These are phyloP conservation scores for Insectozyma bohioensis DNA, from an alignment of 1,139 yeast species.

Conservation along the genomic window DNA sequence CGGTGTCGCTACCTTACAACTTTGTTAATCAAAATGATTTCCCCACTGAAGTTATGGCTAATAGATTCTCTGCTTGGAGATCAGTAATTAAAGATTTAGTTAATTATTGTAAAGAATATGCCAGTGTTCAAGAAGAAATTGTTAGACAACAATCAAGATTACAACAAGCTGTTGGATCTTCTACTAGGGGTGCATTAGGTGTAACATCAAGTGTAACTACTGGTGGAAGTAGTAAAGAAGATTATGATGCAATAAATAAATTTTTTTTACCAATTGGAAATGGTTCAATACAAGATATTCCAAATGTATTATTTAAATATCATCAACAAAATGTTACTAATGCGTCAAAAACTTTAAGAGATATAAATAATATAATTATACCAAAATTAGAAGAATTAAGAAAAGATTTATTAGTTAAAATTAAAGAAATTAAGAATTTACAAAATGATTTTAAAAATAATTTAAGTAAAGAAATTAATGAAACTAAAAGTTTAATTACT, in stretches of 20 bases:
- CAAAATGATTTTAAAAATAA: conserved; percentile 82
- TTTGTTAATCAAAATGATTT: conserved; percentile 34
- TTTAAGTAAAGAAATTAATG: conserved; percentile 64
- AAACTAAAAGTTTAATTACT: conserved; percentile 54
- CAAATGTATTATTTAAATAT: conserved; percentile 67
- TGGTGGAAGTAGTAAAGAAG: conserved; percentile 11
- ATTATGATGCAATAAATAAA: conserved; percentile 31
- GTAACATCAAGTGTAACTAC: conserved; percentile 11
- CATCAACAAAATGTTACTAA: conserved; percentile 72
- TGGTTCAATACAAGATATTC: conserved; percentile 82
- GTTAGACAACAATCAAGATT: conserved; percentile 80
- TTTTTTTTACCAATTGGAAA: conserved; percentile 74
- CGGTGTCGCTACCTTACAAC: conserved; percentile 38
- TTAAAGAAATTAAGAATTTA: conserved; percentile 80
- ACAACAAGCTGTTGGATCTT: conserved; percentile 67
- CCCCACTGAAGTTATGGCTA: conserved; percentile 86
- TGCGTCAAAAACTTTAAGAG: conserved; percentile 70
- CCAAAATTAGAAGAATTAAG: conserved; percentile 87
- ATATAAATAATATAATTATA: conserved; percentile 63
- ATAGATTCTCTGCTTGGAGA: conserved; percentile 86
- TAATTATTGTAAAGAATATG: conserved; percentile 74
- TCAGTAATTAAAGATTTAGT: conserved; percentile 72
- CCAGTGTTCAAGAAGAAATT: conserved; percentile 83
- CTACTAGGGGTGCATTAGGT: conserved; percentile 17
- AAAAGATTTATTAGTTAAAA: conserved; percentile 77